Conservation (phyloP, 441 rosid genomes). For the Eruca vesicaria region DNA sequence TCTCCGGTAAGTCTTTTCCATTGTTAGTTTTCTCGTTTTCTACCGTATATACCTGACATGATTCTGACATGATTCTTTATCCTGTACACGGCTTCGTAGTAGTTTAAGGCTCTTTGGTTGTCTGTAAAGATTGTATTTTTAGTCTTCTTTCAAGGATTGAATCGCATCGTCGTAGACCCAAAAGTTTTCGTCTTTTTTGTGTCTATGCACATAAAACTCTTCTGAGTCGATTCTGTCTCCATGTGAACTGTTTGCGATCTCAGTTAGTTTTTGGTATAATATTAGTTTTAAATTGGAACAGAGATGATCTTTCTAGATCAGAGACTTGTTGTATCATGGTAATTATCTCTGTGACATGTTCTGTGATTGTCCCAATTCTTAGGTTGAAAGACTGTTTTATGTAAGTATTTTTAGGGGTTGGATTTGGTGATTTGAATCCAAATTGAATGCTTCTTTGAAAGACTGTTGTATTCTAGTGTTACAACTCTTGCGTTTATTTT, state of each 20-base stretch:
- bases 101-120: no score
- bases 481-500: not conserved
- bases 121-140: not conserved
- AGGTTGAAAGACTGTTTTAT: not conserved
- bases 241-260: not conserved
- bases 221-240: not conserved
- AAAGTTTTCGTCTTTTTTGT: slow-evolving; percentile 1
- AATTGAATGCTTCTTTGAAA: not conserved
- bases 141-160: not conserved
- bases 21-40: not conserved
- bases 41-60: no score
- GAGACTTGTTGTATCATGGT: not conserved
- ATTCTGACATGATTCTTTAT: no score
- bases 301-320: not conserved
- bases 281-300: not conserved
- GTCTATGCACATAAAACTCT: not conserved
- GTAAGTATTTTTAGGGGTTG: not conserved
- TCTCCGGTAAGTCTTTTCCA: slow-evolving; percentile 8
- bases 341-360: not conserved
- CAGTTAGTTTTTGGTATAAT: no score
- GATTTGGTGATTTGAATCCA: not conserved
- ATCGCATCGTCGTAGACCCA: not conserved
- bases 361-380: not conserved
- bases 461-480: not conserved
- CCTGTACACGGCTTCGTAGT: no score